Percentiles rank a stretch among this genome's conserved stretches.
phyloP scores from a whole-genome alignment of 2,329 filamentous ascomycete genomes.

The Ambrosiella beaveri region DNA sequence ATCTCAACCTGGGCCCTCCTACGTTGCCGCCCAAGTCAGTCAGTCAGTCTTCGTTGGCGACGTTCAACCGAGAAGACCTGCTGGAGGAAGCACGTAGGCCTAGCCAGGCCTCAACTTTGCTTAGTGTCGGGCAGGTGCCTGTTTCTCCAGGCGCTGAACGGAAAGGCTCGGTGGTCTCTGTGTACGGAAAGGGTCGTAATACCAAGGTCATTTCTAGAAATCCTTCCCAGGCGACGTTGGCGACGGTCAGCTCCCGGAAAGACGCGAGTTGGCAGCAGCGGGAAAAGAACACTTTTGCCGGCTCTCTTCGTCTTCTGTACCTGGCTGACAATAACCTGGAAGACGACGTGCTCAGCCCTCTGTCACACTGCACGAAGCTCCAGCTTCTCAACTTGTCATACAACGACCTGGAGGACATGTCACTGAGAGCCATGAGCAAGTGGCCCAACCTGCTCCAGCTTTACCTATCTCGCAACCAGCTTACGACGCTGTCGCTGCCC shows the following conservation, averaged over 20 bases:
- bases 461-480: slow-evolving; percentile 86
- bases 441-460: slow-evolving; percentile 85
- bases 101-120: slow-evolving; percentile 59
- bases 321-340: slow-evolving; percentile 87
- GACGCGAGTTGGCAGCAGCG: slow-evolving; percentile 67
- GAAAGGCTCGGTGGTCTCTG: slow-evolving; percentile 72
- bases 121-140: slow-evolving; percentile 62
- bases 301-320: slow-evolving; percentile 66
- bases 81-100: slow-evolving; percentile 46
- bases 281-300: slow-evolving; percentile 71
- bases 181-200: slow-evolving; percentile 66
- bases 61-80: slow-evolving; percentile 57
- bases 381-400: slow-evolving; percentile 86
- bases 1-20: slow-evolving; percentile 20
- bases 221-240: slow-evolving; percentile 28
- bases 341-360: slow-evolving; percentile 87
- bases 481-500: slow-evolving; percentile 80
- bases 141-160: slow-evolving; percentile 41
- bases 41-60: slow-evolving; percentile 28
- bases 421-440: slow-evolving; percentile 67
- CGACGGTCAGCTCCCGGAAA: slow-evolving; percentile 45
- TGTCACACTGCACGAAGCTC: slow-evolving; percentile 66
- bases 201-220: slow-evolving; percentile 62
- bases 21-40: slow-evolving; percentile 20
- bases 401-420: slow-evolving; percentile 78